These are phyloP conservation scores for Saposhnikovia divaricata DNA, from an alignment of 129 eudicot species.

Conservation along the genomic window DNA sequence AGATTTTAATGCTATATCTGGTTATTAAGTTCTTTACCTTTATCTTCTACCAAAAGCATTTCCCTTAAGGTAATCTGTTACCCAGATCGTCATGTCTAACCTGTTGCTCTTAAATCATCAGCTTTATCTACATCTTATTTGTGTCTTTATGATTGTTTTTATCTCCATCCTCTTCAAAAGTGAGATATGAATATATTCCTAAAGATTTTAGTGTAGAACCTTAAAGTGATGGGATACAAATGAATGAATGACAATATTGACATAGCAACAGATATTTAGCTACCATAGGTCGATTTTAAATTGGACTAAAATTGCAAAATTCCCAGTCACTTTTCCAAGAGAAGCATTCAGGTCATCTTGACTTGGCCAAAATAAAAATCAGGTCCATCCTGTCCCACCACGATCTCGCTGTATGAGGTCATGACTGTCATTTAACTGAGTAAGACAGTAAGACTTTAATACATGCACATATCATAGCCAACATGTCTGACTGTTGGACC, in stretches of 20 bases:
- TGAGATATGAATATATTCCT: background rate
- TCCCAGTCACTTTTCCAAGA: too few relatives aligned
- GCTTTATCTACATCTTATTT: background rate
- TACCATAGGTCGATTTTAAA: background rate
- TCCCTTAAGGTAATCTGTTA: background rate
- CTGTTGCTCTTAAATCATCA: background rate
- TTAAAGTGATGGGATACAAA: background rate
- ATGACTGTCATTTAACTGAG: background rate
- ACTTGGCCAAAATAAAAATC: background rate
- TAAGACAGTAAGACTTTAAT: slow-evolving; percentile 1
- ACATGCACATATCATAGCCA: background rate
- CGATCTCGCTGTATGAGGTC: background rate
- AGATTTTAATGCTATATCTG: background rate
- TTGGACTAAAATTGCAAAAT: background rate
- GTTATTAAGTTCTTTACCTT: background rate
- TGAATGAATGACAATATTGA: too few relatives aligned
- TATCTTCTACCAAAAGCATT: background rate
- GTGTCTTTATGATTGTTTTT: background rate
- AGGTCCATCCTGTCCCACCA: background rate
- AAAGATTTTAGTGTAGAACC: background rate
- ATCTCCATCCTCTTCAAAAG: background rate
- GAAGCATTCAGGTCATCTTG: background rate
- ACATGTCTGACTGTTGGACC: background rate
- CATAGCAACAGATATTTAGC: background rate
- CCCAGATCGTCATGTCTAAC: background rate